Evolutionary conservation across 129 eudicot genomes (phyloP).

Genomic region (Heracleum sosnowskyi): DNA sequence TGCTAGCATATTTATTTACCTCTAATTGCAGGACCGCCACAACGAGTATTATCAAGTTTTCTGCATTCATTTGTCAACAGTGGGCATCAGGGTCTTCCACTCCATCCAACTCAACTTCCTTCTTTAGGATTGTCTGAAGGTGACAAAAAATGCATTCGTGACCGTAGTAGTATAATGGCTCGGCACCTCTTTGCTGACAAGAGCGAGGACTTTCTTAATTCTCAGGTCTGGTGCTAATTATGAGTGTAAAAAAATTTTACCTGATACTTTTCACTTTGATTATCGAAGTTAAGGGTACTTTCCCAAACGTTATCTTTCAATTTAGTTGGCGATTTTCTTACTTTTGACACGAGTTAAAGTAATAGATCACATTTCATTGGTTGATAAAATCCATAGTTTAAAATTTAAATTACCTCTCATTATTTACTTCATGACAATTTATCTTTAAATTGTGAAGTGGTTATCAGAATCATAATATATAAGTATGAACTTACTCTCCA

Average conservation of each 20-base stretch:
- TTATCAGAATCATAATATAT: background rate
- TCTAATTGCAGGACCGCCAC: conserved; percentile 79
- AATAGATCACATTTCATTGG: background rate
- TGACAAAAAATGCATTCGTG: conserved; percentile 88
- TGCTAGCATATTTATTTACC: conserved; percentile 7
- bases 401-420: background rate
- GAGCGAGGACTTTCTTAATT: conserved; percentile 75
- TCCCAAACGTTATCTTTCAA: background rate
- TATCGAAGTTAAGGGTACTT: background rate
- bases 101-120: conserved; percentile 77
- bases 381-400: background rate
- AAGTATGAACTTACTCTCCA: background rate
- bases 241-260: background rate
- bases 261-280: background rate
- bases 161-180: conserved; percentile 99
- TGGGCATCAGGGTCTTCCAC: conserved; percentile 66
- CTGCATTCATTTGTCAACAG: conserved; percentile 88
- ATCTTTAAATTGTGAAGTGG: background rate
- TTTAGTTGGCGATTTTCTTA: background rate
- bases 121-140: conserved; percentile 82
- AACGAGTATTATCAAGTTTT: conserved; percentile 73
- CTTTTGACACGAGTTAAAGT: background rate
- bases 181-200: conserved; percentile 89
- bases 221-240: conserved; percentile 50
- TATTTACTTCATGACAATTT: background rate